Evolutionary conservation across 2,329 filamentous ascomycete species (phyloP), one percentile per base, ranked within the genome.

Genomic region (Pseudogymnoascus sp.): DNA sequence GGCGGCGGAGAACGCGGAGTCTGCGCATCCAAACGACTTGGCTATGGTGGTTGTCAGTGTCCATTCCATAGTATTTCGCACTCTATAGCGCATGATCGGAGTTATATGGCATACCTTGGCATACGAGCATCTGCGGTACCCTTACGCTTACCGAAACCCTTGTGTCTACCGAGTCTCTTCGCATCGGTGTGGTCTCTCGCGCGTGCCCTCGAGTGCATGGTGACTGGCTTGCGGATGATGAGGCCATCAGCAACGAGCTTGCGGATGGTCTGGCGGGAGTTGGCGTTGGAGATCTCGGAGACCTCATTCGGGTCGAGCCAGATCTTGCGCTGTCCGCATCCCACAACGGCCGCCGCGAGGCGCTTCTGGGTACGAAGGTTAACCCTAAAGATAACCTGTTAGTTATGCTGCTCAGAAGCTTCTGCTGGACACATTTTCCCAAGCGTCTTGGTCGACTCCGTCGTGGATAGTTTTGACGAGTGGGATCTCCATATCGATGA

Each of bases 91-190:
- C 15, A 1, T 54, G 15, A 13, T 35, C 15, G 47, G 47, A 54
- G 10, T 54, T 54, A 57, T 58, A 64, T 68, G 76, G 74, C 89
- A 78, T 89, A 94, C 90, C 87, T 88, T 77, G 93, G 93, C 94
- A 99, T 99, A 88, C 94, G 91, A 78, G 94, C 93, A 78, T 99
- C 93, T 78, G 90, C 90, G 76, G 95, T 97, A 97, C 94, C 95
- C 93, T 99, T 99, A 82, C 94, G 91, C 92, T 99, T 99, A 90
- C 94, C 94, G 84, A 96, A 96, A 78, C 94, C 94, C 81, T 94
- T 89, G 86, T 99, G 94, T 81, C 94, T 87, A 77, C 94, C 94
- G 76, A 96, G 92, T 77, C 92, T 86, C 82, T 94, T 88, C 78
- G 94, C 90, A 69, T 90, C 90, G 79, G 89, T 96, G 79, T 99